These are phyloP conservation scores for Apiotrichum veenhuisii DNA, from an alignment of 1,284 basidiomycete species.

Conservation along the genomic window DNA sequence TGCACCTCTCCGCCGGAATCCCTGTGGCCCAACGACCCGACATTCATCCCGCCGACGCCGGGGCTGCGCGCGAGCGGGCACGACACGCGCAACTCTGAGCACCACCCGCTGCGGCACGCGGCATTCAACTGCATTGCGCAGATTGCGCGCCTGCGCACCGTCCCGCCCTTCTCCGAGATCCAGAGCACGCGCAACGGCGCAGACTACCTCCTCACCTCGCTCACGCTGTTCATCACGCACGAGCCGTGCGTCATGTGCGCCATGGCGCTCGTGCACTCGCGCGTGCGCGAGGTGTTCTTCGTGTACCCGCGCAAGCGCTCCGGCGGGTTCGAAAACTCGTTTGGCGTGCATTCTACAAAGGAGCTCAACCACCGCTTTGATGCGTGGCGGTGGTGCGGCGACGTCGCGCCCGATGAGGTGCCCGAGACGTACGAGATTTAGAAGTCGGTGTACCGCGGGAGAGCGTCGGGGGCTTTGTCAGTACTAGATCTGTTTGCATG, in stretches of 20 bases:
- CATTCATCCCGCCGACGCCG: slow-evolving; percentile 53
- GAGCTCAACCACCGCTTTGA: slow-evolving; percentile 78
- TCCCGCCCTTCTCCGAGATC: slow-evolving; percentile 44
- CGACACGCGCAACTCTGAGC: slow-evolving; percentile 65
- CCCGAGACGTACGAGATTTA: slow-evolving; percentile 13
- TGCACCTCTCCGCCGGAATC: slow-evolving; percentile 62
- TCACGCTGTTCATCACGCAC: slow-evolving; percentile 79
- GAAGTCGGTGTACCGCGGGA: too few relatives aligned
- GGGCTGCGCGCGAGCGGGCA: slow-evolving; percentile 51
- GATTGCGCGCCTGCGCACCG: slow-evolving; percentile 54
- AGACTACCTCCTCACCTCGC: slow-evolving; percentile 78
- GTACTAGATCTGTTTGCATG: background rate
- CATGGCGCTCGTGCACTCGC: slow-evolving; percentile 87
- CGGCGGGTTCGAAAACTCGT: slow-evolving; percentile 38
- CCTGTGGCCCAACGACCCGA: slow-evolving; percentile 41
- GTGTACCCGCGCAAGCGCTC: slow-evolving; percentile 64
- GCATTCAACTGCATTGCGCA: slow-evolving; percentile 68
- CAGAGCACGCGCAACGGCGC: slow-evolving; percentile 57
- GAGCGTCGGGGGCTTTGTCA: too few relatives aligned
- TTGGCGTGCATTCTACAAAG: slow-evolving; percentile 67
- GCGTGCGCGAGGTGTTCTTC: slow-evolving; percentile 78
- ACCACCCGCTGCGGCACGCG: slow-evolving; percentile 78
- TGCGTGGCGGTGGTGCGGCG: slow-evolving; percentile 53
- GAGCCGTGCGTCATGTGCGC: slow-evolving; percentile 94
- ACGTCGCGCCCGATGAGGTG: slow-evolving; percentile 25